Evolutionary conservation across 148 eudicot genomes (phyloP), one percentile per base, ranked within the genome.

Genomic region (Cornus florida): DNA sequence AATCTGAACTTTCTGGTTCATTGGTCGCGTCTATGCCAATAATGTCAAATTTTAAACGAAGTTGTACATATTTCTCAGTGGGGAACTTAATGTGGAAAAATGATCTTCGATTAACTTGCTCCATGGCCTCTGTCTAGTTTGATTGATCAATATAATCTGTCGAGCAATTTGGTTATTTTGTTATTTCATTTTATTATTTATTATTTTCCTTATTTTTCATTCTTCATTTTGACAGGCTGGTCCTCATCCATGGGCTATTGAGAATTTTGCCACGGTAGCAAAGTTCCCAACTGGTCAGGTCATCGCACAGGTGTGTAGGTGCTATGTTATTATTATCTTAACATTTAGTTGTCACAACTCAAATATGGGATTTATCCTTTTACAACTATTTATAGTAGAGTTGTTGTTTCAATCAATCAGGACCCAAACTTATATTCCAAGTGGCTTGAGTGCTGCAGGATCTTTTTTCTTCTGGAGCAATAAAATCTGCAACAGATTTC

Each of bases 401-500:
- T 12, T 73, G 6, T 12, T 73, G 0, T 77, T 20, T 72, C 65
- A 13, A 22, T 62, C 62, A 41, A 22, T 72, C 73, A 33, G 3
- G 41, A 66, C 48, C 67, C 70, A 20, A 70, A 46, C 73, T 71
- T 78, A 81, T 56, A 67, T 81, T 81, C 41, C 39, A 76, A 60
- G 12, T 77, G 75, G 67, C 74, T 78, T 81, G 82, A 79, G 84
- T 88, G 77, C 72, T 87, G 89, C 93, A 95, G 98, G 99, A 96
- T 91, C 72, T 96, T 43, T 96, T 92, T 84, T 72, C 89, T 82
- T 92, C 95, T 41, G 99, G 98, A 75, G 83, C 86, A 62, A 94
- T 92, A 82, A 94, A 92, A 78, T 96, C 98, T 77, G 95, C 97
- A 20, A 96, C 99, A 28, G 99, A 96, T 83, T 96, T 96, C 83